Percentiles rank a stretch among this genome's conserved stretches.
Conservation (phyloP, 2,329 filamentous ascomycete genomes). For the Rhinocladiella mackenziei region DNA sequence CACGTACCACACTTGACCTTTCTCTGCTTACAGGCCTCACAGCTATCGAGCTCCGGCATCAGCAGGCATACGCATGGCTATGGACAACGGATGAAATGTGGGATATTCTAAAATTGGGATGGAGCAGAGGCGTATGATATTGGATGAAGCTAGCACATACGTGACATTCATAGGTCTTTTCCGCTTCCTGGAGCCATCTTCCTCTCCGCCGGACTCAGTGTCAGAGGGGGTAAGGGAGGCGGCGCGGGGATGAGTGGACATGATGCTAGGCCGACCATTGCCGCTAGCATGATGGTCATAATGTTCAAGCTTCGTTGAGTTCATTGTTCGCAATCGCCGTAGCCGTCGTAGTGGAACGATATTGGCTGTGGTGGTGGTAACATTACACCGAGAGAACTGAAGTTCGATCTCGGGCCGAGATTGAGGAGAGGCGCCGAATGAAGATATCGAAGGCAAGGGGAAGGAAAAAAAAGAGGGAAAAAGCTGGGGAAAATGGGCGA, state of each 20-base stretch:
- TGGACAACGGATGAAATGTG: background rate
- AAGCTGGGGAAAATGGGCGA: constrained; percentile 18
- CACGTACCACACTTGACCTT: constrained; percentile 46
- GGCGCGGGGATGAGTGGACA: constrained; percentile 1
- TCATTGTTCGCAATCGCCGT: constrained; percentile 9
- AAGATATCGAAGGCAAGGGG: constrained; percentile 12
- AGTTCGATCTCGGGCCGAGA: constrained; percentile 11
- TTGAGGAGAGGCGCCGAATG: constrained; percentile 17
- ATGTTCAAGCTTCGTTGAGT: constrained; percentile 28
- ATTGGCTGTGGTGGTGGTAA: background rate
- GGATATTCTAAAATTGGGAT: background rate
- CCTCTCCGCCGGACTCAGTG: constrained; percentile 43
- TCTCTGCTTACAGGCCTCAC: constrained; percentile 44
- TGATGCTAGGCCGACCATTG: constrained; percentile 12
- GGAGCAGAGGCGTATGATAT: background rate
- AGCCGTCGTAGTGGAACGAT: background rate
- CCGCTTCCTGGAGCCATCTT: constrained; percentile 48
- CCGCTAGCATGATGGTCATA: constrained; percentile 11
- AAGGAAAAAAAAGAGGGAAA: constrained; percentile 9
- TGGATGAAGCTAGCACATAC: constrained; percentile 20
- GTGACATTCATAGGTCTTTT: constrained; percentile 48
- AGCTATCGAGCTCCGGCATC: constrained; percentile 32
- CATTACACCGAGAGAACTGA: constrained; percentile 13
- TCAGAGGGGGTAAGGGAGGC: constrained; percentile 16
- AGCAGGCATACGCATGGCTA: constrained; percentile 14